A percentile compares a stretch with the other conserved stretches of the same genome.
These are phyloP conservation scores for Candida andamanensis DNA, from an alignment of 805 yeast species.

Conservation along the genomic window DNA sequence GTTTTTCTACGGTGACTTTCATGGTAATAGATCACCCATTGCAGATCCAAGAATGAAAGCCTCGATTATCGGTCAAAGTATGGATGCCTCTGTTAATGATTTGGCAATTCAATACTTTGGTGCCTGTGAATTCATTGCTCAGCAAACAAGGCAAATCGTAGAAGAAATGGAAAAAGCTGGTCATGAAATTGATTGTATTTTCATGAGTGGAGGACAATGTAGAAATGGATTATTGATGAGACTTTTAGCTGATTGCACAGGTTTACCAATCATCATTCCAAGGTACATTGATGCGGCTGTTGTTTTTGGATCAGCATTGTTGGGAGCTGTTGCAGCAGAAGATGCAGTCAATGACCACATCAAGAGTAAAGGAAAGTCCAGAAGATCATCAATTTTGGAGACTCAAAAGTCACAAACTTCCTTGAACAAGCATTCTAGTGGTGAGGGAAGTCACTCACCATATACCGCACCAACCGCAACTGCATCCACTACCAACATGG, in stretches of 20 bases:
- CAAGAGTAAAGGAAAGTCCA: slow-evolving; percentile 26
- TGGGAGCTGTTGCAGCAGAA: slow-evolving; percentile 92
- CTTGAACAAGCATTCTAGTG: slow-evolving; percentile 15
- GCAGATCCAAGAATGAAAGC: slow-evolving; percentile 95
- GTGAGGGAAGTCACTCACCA: slow-evolving; percentile 49
- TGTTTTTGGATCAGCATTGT: slow-evolving; percentile 89
- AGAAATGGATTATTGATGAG: slow-evolving; percentile 86
- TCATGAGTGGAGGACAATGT: slow-evolving; percentile 96
- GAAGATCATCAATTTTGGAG: slow-evolving; percentile 29
- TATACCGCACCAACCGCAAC: slow-evolving; percentile 82
- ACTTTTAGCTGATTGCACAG: slow-evolving; percentile 87
- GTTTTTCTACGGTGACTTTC: slow-evolving; percentile 93
- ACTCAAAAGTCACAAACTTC: slow-evolving; percentile 27
- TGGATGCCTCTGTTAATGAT: slow-evolving; percentile 83
- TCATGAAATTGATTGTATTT: slow-evolving; percentile 68
- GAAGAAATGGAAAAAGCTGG: slow-evolving; percentile 80
- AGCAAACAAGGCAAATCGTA: slow-evolving; percentile 93
- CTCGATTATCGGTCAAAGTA: slow-evolving; percentile 82
- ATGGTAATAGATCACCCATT: slow-evolving; percentile 96
- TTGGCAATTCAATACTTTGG: slow-evolving; percentile 83
- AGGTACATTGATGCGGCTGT: slow-evolving; percentile 95
- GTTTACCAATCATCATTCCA: slow-evolving; percentile 87
- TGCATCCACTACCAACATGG: slow-evolving; percentile 55
- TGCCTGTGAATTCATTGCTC: slow-evolving; percentile 96
- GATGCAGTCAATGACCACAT: slow-evolving; percentile 43